phyloP scores from a whole-genome alignment of 345 rosid genomes.

The Crucihimalaya himalaica region DNA sequence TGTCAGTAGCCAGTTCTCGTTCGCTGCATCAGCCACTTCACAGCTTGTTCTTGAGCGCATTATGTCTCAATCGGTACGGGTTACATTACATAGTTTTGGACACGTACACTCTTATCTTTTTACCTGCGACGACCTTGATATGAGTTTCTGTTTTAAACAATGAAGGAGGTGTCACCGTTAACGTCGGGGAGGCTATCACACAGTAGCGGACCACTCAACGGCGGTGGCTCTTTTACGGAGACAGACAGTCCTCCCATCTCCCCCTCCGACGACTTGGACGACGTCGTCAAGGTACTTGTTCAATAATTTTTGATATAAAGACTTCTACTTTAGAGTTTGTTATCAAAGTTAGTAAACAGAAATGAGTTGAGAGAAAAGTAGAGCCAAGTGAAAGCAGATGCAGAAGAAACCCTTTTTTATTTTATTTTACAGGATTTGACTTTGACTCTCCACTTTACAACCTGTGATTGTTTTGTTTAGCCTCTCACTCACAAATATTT shows the following conservation, averaged over 20 bases:
- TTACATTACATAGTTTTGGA: neutral
- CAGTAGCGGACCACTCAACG: conserved; percentile 86
- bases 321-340: conserved; percentile 1
- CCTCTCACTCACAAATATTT: conserved; percentile 23
- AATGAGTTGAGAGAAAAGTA: conserved; percentile 9
- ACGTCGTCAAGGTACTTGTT: conserved; percentile 71
- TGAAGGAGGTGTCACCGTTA: conserved; percentile 90
- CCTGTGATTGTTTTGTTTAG: conserved; percentile 34
- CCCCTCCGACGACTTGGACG: conserved; percentile 88
- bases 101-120: neutral
- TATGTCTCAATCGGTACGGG: conserved; percentile 85
- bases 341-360: neutral
- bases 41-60: conserved; percentile 97
- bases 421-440: conserved; percentile 30
- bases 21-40: conserved; percentile 72
- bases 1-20: conserved; percentile 55
- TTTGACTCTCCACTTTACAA: conserved; percentile 31
- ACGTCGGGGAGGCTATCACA: conserved; percentile 95
- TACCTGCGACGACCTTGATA: neutral
- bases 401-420: neutral
- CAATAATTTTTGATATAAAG: neutral
- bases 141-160: conserved; percentile 12
- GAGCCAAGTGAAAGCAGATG: conserved; percentile 5
- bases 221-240: conserved; percentile 55
- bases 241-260: conserved; percentile 84